phyloP scores from a whole-genome alignment of 148 eudicot genomes.

The Camellia sinensis region DNA sequence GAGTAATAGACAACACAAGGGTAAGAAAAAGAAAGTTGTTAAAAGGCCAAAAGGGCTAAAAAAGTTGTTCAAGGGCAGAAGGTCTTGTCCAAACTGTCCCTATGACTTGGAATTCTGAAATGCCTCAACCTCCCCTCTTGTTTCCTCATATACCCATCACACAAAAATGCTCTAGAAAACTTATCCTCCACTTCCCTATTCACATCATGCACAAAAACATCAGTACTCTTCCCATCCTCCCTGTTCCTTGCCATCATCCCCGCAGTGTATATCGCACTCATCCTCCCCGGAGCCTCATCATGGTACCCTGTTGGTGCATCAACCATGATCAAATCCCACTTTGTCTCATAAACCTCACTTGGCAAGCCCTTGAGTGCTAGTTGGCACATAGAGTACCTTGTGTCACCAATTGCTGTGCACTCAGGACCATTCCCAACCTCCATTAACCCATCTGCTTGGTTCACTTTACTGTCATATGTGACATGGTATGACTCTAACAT shows the following conservation, averaged over 20 bases:
- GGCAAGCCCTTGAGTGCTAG: slow-evolving; percentile 78
- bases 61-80: slow-evolving; percentile 62
- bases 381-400: slow-evolving; percentile 71
- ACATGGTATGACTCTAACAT: slow-evolving; percentile 57
- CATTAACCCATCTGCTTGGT: slow-evolving; percentile 43
- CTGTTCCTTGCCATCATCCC: slow-evolving; percentile 92
- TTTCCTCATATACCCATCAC: slow-evolving; percentile 84
- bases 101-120: slow-evolving; percentile 75
- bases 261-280: slow-evolving; percentile 91
- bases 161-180: slow-evolving; percentile 70
- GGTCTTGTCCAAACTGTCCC: slow-evolving; percentile 45
- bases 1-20: too few relatives aligned
- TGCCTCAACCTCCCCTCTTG: slow-evolving; percentile 94
- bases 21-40: too few relatives aligned
- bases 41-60: too few relatives aligned
- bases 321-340: slow-evolving; percentile 97
- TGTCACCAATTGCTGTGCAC: slow-evolving; percentile 35
- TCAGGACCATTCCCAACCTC: slow-evolving; percentile 46
- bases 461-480: slow-evolving; percentile 60
- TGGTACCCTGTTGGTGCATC: slow-evolving; percentile 97
- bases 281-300: slow-evolving; percentile 90
- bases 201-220: slow-evolving; percentile 96
- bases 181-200: slow-evolving; percentile 87
- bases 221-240: slow-evolving; percentile 53
- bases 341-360: slow-evolving; percentile 55